These are phyloP conservation scores for Megacollybia platyphylla DNA, from an alignment of 1,284 basidiomycete genomes.

Conservation along the genomic window DNA sequence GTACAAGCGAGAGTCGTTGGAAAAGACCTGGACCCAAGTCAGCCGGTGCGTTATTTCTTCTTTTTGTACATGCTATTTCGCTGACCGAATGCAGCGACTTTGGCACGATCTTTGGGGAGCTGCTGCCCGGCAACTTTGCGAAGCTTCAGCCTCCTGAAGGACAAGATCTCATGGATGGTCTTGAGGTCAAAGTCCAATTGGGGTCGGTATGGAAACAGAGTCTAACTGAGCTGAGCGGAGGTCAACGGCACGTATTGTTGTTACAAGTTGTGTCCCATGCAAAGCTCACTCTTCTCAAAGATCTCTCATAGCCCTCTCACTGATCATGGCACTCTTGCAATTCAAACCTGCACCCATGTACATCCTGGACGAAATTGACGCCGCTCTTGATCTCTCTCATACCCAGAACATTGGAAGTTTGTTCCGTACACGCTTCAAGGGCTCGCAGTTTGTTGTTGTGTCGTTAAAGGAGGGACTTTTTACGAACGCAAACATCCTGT, in stretches of 20 bases:
- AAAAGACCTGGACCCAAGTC: slow-evolving; percentile 95
- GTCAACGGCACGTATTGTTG: slow-evolving; percentile 64
- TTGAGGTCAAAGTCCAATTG: slow-evolving; percentile 94
- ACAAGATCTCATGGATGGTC: slow-evolving; percentile 85
- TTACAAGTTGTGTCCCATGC: neutral
- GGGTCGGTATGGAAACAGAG: slow-evolving; percentile 97
- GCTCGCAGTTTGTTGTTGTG: slow-evolving; percentile 96
- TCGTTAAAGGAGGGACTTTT: slow-evolving; percentile 96
- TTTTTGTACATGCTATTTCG: neutral
- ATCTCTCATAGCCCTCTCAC: slow-evolving; percentile 89
- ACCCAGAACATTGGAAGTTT: slow-evolving; percentile 96
- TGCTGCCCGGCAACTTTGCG: slow-evolving; percentile 94
- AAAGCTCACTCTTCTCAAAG: slow-evolving; percentile 23
- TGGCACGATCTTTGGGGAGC: slow-evolving; percentile 91
- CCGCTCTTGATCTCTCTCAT: slow-evolving; percentile 90
- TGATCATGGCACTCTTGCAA: slow-evolving; percentile 96
- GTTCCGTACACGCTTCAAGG: slow-evolving; percentile 95
- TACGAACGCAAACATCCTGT: slow-evolving; percentile 95
- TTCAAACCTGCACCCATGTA: slow-evolving; percentile 99
- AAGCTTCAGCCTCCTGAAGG: slow-evolving; percentile 92
- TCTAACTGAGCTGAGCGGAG: slow-evolving; percentile 93
- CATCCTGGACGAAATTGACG: slow-evolving; percentile 97
- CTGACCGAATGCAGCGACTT: slow-evolving; percentile 59
- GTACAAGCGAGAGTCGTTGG: slow-evolving; percentile 88
- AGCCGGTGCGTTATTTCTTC: slow-evolving; percentile 49